Conservation (phyloP, 768 basidiomycete species). For the Suillus subalutaceus region DNA sequence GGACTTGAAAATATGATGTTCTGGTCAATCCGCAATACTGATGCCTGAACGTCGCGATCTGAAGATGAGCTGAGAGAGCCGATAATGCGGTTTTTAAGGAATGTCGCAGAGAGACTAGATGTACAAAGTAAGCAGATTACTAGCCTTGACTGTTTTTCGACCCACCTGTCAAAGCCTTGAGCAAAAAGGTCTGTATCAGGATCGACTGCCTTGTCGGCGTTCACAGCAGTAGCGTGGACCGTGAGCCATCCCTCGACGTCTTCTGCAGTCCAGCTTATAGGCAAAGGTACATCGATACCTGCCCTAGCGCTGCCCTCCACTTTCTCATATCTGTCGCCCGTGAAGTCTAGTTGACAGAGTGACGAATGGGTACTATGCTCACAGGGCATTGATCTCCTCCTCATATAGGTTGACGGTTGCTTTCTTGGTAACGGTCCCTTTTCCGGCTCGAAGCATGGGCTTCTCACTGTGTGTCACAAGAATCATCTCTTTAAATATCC, state of each 20-base stretch:
- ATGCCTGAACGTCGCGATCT: slow-evolving; percentile 29
- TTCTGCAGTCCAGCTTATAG: slow-evolving; percentile 26
- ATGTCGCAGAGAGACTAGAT: slow-evolving; percentile 32
- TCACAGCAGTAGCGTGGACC: slow-evolving; percentile 25
- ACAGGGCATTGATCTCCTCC: slow-evolving; percentile 51
- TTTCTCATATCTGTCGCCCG: slow-evolving; percentile 32
- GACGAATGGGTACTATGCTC: slow-evolving; percentile 15
- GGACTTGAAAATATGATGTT: slow-evolving; percentile 43
- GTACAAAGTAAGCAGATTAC: slow-evolving; percentile 1
- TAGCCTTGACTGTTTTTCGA: background rate
- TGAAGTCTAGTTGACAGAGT: background rate
- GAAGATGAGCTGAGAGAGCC: slow-evolving; percentile 33
- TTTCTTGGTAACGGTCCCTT: slow-evolving; percentile 48
- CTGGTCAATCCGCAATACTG: slow-evolving; percentile 27
- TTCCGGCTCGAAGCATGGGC: slow-evolving; percentile 47
- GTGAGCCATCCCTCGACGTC: slow-evolving; percentile 30
- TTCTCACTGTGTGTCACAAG: slow-evolving; percentile 43
- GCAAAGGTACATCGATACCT: slow-evolving; percentile 25
- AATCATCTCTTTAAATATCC: slow-evolving; percentile 58
- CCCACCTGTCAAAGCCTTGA: slow-evolving; percentile 43
- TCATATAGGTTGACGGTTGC: slow-evolving; percentile 42
- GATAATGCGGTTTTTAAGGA: slow-evolving; percentile 27
- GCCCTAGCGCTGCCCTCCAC: slow-evolving; percentile 30
- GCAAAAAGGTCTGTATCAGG: slow-evolving; percentile 29
- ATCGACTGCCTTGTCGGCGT: slow-evolving; percentile 11